Percentiles rank a stretch among this genome's conserved stretches.
These are phyloP conservation scores for Paxillus ammoniavirescens DNA, from an alignment of 768 basidiomycete species.

Conservation along the genomic window DNA sequence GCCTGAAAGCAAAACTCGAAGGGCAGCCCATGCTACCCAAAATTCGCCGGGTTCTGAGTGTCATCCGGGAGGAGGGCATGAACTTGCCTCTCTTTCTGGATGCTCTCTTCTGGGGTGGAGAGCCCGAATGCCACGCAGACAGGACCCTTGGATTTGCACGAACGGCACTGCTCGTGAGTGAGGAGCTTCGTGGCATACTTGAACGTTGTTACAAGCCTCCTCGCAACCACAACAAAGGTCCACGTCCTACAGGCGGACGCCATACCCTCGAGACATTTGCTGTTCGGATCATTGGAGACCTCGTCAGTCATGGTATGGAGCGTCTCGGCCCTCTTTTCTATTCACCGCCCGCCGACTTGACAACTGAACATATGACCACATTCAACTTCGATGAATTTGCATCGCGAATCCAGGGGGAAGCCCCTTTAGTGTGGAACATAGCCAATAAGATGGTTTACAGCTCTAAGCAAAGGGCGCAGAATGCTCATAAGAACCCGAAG, in stretches of 20 bases:
- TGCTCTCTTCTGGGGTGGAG: constrained; percentile 4
- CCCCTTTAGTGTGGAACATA: constrained; percentile 9
- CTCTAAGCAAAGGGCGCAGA: constrained; percentile 8
- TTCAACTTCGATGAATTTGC: constrained; percentile 8
- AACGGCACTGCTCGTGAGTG: constrained; percentile 15
- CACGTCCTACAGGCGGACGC: constrained; percentile 15
- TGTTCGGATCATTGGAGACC: not conserved
- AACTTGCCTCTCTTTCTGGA: constrained; percentile 3
- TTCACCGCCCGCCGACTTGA: constrained; percentile 13
- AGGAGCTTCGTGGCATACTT: constrained; percentile 19
- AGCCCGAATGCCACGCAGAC: not conserved
- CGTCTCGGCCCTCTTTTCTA: not conserved
- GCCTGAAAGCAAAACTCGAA: constrained; percentile 11
- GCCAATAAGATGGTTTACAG: constrained; percentile 1
- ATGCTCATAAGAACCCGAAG: constrained; percentile 16
- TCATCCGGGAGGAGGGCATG: not conserved
- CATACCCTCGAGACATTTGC: constrained; percentile 19
- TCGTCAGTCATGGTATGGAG: constrained; percentile 15
- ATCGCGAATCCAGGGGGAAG: not conserved
- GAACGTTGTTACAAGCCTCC: constrained; percentile 28
- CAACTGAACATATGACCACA: constrained; percentile 7
- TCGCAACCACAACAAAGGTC: constrained; percentile 7
- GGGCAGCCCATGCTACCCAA: not conserved
- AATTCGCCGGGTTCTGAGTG: not conserved
- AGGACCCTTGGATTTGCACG: constrained; percentile 1